Conservation (phyloP, 257 asterid genomes). For the Petunia axillaris region DNA sequence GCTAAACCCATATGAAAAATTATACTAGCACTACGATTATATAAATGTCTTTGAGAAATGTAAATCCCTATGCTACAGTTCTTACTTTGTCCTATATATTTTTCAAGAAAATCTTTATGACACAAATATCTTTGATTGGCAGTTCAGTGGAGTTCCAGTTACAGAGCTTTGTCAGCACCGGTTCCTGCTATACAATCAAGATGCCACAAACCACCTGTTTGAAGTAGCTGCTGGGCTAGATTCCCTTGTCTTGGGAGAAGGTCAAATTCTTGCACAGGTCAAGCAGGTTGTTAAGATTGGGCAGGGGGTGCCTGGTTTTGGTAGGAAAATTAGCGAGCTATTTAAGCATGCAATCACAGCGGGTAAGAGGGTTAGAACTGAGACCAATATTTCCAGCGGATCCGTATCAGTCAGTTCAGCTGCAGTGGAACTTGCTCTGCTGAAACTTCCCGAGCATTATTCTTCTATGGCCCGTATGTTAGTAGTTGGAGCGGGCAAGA, state of each 20-base stretch:
- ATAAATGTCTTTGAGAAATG: neutral
- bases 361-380: conserved; percentile 91
- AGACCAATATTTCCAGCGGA: conserved; percentile 80
- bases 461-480: conserved; percentile 57
- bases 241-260: conserved; percentile 93
- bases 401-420: conserved; percentile 97
- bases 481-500: conserved; percentile 95
- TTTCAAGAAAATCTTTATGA: conserved; percentile 8
- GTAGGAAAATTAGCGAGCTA: conserved; percentile 71
- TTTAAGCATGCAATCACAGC: conserved; percentile 83
- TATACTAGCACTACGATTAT: neutral
- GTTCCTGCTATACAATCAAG: conserved; percentile 64
- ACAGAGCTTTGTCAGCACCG: conserved; percentile 70
- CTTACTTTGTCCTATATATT: neutral
- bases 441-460: conserved; percentile 69
- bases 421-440: conserved; percentile 87
- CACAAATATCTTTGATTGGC: conserved; percentile 31
- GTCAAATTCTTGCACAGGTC: conserved; percentile 94
- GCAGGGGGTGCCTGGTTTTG: conserved; percentile 84
- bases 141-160: conserved; percentile 81
- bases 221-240: conserved; percentile 93
- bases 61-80: neutral
- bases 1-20: neutral
- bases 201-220: conserved; percentile 77
- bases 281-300: conserved; percentile 83